A percentile compares a stretch with the other conserved stretches of the same genome.
phyloP scores from a whole-genome alignment of 2,329 filamentous ascomycete genomes.

The Calonectria pseudoturangicola region DNA sequence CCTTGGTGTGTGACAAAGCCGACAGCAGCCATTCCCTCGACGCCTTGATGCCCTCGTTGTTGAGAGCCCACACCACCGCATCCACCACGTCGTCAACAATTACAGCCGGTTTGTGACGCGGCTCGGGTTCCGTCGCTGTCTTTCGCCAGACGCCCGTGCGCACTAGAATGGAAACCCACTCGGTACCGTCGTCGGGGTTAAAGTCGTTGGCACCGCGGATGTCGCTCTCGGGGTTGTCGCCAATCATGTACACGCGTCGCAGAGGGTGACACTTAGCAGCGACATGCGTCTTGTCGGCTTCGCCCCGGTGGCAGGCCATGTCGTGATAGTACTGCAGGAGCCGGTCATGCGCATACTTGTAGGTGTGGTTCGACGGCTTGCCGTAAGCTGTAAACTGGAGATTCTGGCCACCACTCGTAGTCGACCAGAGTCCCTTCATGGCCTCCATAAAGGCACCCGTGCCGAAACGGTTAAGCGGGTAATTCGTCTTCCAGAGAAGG shows the following conservation, averaged over 20 bases:
- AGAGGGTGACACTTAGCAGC: conserved; percentile 69
- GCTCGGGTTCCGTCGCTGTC: conserved; percentile 64
- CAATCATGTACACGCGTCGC: conserved; percentile 92
- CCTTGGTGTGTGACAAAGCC: conserved; percentile 53
- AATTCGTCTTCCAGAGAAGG: conserved; percentile 89
- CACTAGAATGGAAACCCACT: conserved; percentile 87
- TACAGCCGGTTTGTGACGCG: conserved; percentile 76
- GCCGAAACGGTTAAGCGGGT: conserved; percentile 89
- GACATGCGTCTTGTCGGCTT: conserved; percentile 40
- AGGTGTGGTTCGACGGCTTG: conserved; percentile 87
- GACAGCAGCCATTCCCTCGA: conserved; percentile 58
- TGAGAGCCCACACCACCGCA: conserved; percentile 85
- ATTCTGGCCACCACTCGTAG: conserved; percentile 78
- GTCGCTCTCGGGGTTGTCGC: conserved; percentile 92
- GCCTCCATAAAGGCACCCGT: conserved; percentile 94
- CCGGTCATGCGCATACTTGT: conserved; percentile 85
- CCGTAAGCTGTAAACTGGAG: conserved; percentile 83
- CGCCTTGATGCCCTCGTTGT: conserved; percentile 68
- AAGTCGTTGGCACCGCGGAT: conserved; percentile 91
- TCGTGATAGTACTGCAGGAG: conserved; percentile 72
- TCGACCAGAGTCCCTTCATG: conserved; percentile 85
- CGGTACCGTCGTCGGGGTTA: conserved; percentile 77
- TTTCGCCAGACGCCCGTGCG: conserved; percentile 84
- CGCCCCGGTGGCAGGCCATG: conserved; percentile 48
- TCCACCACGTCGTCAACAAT: conserved; percentile 85